Base-by-base conservation (phyloP, 1,139 yeast genomes). In the Magnusiomyces paraingens region DNA sequence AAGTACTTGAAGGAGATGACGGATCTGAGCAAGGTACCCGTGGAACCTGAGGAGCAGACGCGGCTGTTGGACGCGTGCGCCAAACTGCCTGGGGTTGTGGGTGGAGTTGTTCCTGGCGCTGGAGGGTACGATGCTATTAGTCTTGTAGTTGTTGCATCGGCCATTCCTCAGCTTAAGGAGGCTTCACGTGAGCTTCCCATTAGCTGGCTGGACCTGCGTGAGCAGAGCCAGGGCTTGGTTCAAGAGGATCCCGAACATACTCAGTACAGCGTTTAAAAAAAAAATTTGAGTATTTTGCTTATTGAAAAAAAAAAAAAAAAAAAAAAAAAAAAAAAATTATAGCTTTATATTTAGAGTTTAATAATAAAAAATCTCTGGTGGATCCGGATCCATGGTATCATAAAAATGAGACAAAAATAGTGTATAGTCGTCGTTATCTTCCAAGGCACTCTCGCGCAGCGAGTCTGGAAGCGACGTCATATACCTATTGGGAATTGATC, bases 91-190 rank as follows among this genome's bases (percentile, higher is more conserved):
- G 99, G 99, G 12, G 94, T 90, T 44, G 64, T 91, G 21, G 95
- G 96, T 0, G 97, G 96, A 11, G 94, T 93, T 36, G 96, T 93
- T 2, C 99, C 99, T 0, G 99, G 99, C 1, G 99, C 99, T 0
- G 99, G 99, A 21, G 99, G 99, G 0, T 86, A 82, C 66, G 99
- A 93, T 72, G 99, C 99, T 0, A 80, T 93, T 42, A 80, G 95
- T 57, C 65, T 91, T 35, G 70, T 93, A 38, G 84, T 85, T 2
- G 71, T 79, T 2, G 82, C 78, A 32, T 67, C 70, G 1, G 69
- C 80, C 3, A 68, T 81, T 4, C 3, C 29, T 15, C 15, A 43
- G 12, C 15, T n/a, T 15, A 41, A 41, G 26, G 40, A 32, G 11
- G 20, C 5, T 21, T 15, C 29, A 29, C 15, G 21, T 18, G 21